Evolutionary conservation across 2,329 filamentous ascomycete genomes (phyloP), one percentile per base, ranked within the genome.

Genomic region (Cercospora sp.): DNA sequence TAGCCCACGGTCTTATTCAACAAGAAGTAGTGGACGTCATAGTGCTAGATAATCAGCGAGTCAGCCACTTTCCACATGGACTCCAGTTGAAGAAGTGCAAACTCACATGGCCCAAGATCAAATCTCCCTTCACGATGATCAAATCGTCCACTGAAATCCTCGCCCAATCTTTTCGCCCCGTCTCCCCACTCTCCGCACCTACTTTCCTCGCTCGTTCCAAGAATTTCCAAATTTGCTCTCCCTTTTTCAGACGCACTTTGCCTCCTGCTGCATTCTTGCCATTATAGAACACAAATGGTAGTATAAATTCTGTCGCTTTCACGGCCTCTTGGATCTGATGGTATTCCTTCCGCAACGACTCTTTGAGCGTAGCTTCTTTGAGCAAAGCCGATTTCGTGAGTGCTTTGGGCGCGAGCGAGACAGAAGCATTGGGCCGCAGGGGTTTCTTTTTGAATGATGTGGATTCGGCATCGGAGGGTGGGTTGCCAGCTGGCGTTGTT

Each of bases 271-370:
- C 91, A 78, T 96, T 94, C 24, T 92, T 92, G 16, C 95, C 95
- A 74, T 98, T 94, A 81, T 97, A 98, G 78, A 98, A 98, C 3
- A 98, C 92, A 79, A 98, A 99, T 0, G 95, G 95, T 34, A 99
- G 90, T 16, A 91, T 86, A 65, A 99, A 91, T 76, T 97, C 94
- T 8, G 93, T 94, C 21, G 88, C 88, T 81, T 96, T 97, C 72
- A 98, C 91, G 0, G 89, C 88, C 70, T 96, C 92, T 78, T 97
- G 95, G 67, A 94, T 86, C 9, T 84, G 84, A 57, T 97, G 79
- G 75, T 97, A 99, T 76, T 98, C 90, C 70, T 90, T 91, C 9
- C 91, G 86, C 61, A 94, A 82, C 13, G 86, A 81, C 74, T 95
- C 92, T 71, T 91, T 86, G 72, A 93, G 88, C 66, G 91, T 87